Percentiles rank a stretch among this genome's conserved stretches.
phyloP scores from a whole-genome alignment of 2,329 filamentous ascomycete species.

The Fusarium sulawesiense region DNA sequence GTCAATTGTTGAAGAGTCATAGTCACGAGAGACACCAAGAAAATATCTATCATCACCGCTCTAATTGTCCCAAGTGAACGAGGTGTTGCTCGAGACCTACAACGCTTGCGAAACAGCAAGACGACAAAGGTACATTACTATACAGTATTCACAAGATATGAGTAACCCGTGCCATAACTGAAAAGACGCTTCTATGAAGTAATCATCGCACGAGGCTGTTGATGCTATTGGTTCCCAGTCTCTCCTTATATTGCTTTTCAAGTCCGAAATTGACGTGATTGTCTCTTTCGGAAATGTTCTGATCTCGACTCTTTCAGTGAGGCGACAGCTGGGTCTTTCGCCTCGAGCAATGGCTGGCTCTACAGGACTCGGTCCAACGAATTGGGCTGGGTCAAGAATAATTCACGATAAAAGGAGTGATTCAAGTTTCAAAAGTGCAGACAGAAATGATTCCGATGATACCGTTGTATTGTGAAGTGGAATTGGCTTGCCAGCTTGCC shows the following conservation, averaged over 20 bases:
- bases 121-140: background rate
- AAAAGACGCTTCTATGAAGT: background rate
- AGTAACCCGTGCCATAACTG: background rate
- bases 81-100: background rate
- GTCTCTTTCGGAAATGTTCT: conserved; percentile 1
- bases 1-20: background rate
- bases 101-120: background rate
- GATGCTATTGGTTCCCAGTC: conserved; percentile 15
- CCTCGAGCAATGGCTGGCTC: conserved; percentile 32
- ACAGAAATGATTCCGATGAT: background rate
- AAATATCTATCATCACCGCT: background rate
- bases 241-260: background rate
- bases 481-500: conserved; percentile 14
- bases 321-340: conserved; percentile 29
- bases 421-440: no score
- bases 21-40: background rate
- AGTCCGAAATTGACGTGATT: conserved; percentile 25
- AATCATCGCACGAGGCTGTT: conserved; percentile 6
- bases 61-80: background rate
- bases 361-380: no score
- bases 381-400: background rate
- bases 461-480: background rate
- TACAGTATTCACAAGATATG: conserved; percentile 5
- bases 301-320: conserved; percentile 31
- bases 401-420: background rate